These are phyloP conservation scores for Penicillium crystallinum DNA, from an alignment of 495 filamentous ascomycete genomes.

Conservation along the genomic window DNA sequence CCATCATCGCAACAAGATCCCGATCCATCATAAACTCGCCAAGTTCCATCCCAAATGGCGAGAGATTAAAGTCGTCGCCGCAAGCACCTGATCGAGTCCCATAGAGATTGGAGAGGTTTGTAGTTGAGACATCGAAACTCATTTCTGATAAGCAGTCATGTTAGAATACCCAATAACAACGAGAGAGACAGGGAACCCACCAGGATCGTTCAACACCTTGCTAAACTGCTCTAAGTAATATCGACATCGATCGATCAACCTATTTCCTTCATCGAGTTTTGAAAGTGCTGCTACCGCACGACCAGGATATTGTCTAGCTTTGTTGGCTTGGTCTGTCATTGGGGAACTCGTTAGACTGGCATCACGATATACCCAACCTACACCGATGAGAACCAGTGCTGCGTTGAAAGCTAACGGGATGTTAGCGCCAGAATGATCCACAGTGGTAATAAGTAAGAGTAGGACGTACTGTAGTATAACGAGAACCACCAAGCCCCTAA, in stretches of 20 bases:
- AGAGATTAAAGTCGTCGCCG: constrained; percentile 9
- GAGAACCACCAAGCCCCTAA: constrained; percentile 43
- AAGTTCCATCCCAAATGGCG: constrained; percentile 36
- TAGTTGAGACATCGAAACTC: not conserved
- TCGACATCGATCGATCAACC: constrained; percentile 37
- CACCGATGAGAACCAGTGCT: constrained; percentile 31
- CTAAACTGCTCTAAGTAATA: constrained; percentile 32
- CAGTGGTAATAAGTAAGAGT: not conserved
- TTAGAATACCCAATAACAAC: not conserved
- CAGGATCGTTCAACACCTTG: constrained; percentile 18
- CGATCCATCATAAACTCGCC: constrained; percentile 44
- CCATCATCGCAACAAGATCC: constrained; percentile 20
- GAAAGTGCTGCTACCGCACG: constrained; percentile 31
- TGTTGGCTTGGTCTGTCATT: constrained; percentile 12
- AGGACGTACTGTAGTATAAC: constrained; percentile 35
- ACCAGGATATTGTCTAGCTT: constrained; percentile 13
- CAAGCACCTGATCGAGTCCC: not conserved
- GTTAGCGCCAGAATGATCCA: not conserved
- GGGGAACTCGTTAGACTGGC: constrained; percentile 3
- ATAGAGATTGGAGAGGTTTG: constrained; percentile 8
- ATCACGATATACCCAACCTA: constrained; percentile 23
- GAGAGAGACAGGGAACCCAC: constrained; percentile 12
- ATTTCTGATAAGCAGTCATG: not conserved
- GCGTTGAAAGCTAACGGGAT: constrained; percentile 33
- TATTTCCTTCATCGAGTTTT: constrained; percentile 34